Evolutionary conservation across 192 early-diverging fungal species (phyloP), one percentile per base, ranked within the genome.

Genomic region (Coemansia sp.): DNA sequence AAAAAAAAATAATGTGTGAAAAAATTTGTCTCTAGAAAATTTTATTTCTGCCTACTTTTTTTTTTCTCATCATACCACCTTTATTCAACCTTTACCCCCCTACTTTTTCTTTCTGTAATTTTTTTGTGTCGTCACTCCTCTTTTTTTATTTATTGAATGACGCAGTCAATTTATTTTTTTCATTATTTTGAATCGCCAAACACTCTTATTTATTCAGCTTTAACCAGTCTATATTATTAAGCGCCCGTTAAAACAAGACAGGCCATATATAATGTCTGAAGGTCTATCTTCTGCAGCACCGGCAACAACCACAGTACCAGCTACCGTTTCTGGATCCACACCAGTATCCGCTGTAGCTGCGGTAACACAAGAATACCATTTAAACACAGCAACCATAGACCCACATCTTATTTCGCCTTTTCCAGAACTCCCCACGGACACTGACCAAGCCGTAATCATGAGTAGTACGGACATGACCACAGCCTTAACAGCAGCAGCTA

Each of bases 401-500:
- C 25, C 46, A 26, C 30, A 30, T 9, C 46, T 47, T 3, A 11
- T 47, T 3, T 33, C 46, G 18, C 46, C 46, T 4, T 47, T 47
- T 19, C 46, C 46, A 6, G 18, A 30, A 15, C 46, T 47, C 0
- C 46, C 46, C 2, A 9, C 28, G 30, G 46, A 47, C 14, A 28
- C 7, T 8, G 27, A 46, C 3, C 22, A 19, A 9, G 32, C 29
- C 29, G 9, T 33, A 9, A 30, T 47, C 1, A 30, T 5, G 19
- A 11, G 6, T 11, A 10, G 30, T 1, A 10, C 28, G 8, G 29
- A 5, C 29, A 20, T 37, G 7, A 23, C 36, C 20, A 25, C 47
- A 2, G 47, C 44, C 25, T 30, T 46, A 7, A 46, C 44, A 29
- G 44, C 44, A 1, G 58, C 50, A 10, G 62, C 69, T 13, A 40